phyloP scores from a whole-genome alignment of 768 basidiomycete species.

The Pulveroboletus frians region DNA sequence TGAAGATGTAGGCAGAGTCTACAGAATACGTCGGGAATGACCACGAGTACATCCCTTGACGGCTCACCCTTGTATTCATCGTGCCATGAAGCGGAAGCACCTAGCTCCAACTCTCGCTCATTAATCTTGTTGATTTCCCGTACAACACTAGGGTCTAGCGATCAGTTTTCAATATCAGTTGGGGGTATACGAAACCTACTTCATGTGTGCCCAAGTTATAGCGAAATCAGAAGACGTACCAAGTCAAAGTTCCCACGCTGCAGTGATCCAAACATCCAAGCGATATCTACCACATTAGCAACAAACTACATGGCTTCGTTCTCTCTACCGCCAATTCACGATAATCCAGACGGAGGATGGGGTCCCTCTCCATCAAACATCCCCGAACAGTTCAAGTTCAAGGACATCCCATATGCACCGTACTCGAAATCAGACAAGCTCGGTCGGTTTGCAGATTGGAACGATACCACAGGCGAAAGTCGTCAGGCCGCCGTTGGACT shows the following conservation, averaged over 20 bases:
- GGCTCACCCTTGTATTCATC: constrained; percentile 82
- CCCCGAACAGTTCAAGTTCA: constrained; percentile 92
- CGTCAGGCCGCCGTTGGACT: constrained; percentile 52
- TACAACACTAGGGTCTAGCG: constrained; percentile 58
- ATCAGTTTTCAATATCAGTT: constrained; percentile 4
- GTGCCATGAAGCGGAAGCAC: constrained; percentile 80
- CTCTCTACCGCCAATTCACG: constrained; percentile 79
- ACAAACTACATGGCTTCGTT: constrained; percentile 64
- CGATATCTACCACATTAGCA: constrained; percentile 7
- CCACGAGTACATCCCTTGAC: background rate
- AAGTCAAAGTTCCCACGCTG: constrained; percentile 23
- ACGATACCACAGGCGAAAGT: constrained; percentile 63
- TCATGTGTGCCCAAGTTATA: constrained; percentile 45
- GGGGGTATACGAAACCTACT: constrained; percentile 43
- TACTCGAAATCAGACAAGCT: constrained; percentile 99
- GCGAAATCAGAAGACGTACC: too few relatives aligned
- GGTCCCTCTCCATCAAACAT: constrained; percentile 79
- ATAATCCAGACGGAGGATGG: constrained; percentile 93
- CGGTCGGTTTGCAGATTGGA: constrained; percentile 97
- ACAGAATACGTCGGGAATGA: constrained; percentile 5
- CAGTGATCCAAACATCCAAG: constrained; percentile 4
- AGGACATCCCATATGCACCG: constrained; percentile 97
- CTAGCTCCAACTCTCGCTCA: constrained; percentile 79
- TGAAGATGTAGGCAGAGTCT: constrained; percentile 95
- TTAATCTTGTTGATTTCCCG: constrained; percentile 94